Percentiles rank a stretch among this genome's conserved stretches.
Evolutionary conservation across 169 alveolate species (phyloP).

Genomic region (Plasmodium fragile): DNA sequence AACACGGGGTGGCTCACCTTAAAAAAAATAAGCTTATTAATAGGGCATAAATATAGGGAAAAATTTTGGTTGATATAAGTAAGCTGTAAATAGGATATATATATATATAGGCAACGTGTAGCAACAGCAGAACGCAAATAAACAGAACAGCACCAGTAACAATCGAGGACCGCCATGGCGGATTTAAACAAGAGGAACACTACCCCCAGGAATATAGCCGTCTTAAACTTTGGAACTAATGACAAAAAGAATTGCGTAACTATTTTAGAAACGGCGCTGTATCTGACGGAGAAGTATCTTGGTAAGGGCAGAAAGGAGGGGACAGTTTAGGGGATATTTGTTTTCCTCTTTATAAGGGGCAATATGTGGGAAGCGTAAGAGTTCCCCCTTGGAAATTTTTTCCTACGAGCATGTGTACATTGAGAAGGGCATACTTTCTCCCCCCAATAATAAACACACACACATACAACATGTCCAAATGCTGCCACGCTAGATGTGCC

Average conservation of each 20-base stretch:
- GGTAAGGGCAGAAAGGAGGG: constrained; percentile 17
- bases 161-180: background rate
- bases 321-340: background rate
- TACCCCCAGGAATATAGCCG: constrained; percentile 39
- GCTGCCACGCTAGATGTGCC: background rate
- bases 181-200: background rate
- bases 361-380: background rate
- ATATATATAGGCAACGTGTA: background rate
- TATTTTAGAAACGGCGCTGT: constrained; percentile 46
- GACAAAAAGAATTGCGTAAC: constrained; percentile 28
- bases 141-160: background rate
- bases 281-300: constrained; percentile 43
- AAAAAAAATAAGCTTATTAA: background rate
- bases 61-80: background rate
- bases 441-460: background rate
- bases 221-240: constrained; percentile 60
- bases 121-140: background rate
- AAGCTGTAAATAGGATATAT: background rate
- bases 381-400: background rate
- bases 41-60: background rate
- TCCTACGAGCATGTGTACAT: background rate
- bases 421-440: background rate
- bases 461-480: background rate
- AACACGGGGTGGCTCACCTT: background rate
- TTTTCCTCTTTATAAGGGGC: background rate